A percentile compares a stretch with the other conserved stretches of the same genome.
Evolutionary conservation across 148 eudicot species (phyloP).

Genomic region (Limonium bicolor): DNA sequence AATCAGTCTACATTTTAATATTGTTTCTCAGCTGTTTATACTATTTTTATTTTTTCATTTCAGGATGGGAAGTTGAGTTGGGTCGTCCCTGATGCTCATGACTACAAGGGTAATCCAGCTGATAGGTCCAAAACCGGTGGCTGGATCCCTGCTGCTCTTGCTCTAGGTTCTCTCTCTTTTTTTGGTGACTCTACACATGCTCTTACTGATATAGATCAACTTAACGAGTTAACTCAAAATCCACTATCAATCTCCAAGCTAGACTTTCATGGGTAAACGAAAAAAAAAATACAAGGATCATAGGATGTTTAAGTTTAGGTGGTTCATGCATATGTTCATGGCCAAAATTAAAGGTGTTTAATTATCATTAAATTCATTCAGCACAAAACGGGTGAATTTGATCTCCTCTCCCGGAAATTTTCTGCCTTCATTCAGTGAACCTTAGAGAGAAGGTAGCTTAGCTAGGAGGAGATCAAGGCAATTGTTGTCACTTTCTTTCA

Average conservation of each 20-base stretch:
- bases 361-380: too few species aligned
- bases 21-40: too few species aligned
- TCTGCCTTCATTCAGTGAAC: too few species aligned
- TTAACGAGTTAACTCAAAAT: background rate
- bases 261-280: background rate
- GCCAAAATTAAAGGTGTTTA: too few species aligned
- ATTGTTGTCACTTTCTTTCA: too few species aligned
- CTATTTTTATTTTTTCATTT: background rate
- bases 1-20: too few species aligned
- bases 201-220: background rate
- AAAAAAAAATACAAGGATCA: background rate
- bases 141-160: constrained; percentile 67
- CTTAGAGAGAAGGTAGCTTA: too few species aligned
- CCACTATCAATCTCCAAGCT: background rate
- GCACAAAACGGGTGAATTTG: too few species aligned
- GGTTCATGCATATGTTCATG: constrained; percentile 2
- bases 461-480: too few species aligned
- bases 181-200: background rate
- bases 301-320: background rate
- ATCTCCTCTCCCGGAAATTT: too few species aligned
- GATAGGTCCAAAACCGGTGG: constrained; percentile 73
- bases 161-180: constrained; percentile 31
- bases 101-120: constrained; percentile 60
- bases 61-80: constrained; percentile 39
- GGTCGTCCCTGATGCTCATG: constrained; percentile 46